Conservation (phyloP, 2,329 filamentous ascomycete genomes). For the Talaromyces piceae region DNA sequence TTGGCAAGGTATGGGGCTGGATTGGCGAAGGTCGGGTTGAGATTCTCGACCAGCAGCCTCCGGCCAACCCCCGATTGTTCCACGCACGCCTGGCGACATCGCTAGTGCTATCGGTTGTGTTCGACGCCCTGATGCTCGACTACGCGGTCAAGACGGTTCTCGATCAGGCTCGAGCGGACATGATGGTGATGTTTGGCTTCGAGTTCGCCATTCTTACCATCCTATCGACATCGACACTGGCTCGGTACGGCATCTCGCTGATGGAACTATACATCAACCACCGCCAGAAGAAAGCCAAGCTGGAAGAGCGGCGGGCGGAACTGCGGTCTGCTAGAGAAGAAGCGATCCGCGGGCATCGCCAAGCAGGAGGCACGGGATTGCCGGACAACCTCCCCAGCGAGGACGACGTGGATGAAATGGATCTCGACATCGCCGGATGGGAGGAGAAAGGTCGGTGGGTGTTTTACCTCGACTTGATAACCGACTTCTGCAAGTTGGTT, state of each 20-base stretch:
- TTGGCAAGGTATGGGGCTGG: conserved; percentile 97
- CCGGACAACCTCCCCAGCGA: conserved; percentile 50
- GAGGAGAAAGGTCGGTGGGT: conserved; percentile 92
- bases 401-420: conserved; percentile 81
- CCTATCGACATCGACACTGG: conserved; percentile 68
- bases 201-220: conserved; percentile 86
- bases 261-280: conserved; percentile 68
- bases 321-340: conserved; percentile 50
- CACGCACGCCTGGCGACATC: conserved; percentile 75
- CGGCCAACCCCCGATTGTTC: conserved; percentile 79
- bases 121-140: conserved; percentile 70
- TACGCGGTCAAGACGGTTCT: conserved; percentile 80
- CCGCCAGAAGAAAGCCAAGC: conserved; percentile 62
- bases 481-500: conserved; percentile 82
- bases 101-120: conserved; percentile 67
- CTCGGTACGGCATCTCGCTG: conserved; percentile 71
- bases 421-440: conserved; percentile 93
- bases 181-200: conserved; percentile 99
- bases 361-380: conserved; percentile 29
- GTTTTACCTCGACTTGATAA: conserved; percentile 76
- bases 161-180: conserved; percentile 81
- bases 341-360: conserved; percentile 33
- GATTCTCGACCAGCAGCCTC: conserved; percentile 88
- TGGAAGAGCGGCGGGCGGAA: conserved; percentile 62
- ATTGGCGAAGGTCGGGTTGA: conserved; percentile 93